Conservation (phyloP, 495 filamentous ascomycete genomes). For the Penicillium subrubescens region DNA sequence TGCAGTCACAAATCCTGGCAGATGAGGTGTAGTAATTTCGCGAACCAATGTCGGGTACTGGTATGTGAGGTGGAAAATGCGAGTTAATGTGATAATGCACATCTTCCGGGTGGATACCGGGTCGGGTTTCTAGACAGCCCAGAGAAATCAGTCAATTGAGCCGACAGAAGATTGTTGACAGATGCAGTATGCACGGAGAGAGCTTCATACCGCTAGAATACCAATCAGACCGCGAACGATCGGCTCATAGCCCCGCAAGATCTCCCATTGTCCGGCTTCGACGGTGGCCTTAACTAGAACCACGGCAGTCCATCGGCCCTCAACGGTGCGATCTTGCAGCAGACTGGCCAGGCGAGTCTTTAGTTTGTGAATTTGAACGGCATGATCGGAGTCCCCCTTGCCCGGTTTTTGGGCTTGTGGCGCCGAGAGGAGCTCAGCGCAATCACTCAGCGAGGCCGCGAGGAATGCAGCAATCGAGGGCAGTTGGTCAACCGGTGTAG, state of each 20-base stretch:
- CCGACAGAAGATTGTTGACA: constrained; percentile 1
- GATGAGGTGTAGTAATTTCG: constrained; percentile 82
- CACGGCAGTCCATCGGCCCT: constrained; percentile 76
- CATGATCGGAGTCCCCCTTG: constrained; percentile 60
- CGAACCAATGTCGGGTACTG: constrained; percentile 79
- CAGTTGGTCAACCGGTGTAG: constrained; percentile 62
- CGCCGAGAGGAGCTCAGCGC: constrained; percentile 57
- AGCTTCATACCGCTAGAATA: constrained; percentile 63
- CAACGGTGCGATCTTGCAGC: constrained; percentile 67
- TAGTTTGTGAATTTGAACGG: constrained; percentile 71
- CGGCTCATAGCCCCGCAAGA: constrained; percentile 64
- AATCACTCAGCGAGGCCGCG: constrained; percentile 61
- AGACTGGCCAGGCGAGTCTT: constrained; percentile 76
- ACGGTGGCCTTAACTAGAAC: constrained; percentile 77
- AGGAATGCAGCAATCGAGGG: constrained; percentile 63
- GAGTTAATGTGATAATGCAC: constrained; percentile 71
- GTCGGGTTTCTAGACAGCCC: constrained; percentile 63
- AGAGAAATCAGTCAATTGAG: constrained; percentile 12
- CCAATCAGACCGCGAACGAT: constrained; percentile 75
- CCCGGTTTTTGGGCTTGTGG: constrained; percentile 47
- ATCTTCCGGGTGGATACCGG: constrained; percentile 71
- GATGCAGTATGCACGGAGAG: neutral
- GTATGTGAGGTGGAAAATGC: constrained; percentile 80
- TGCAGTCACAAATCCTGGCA: constrained; percentile 71
- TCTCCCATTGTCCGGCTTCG: constrained; percentile 79